A percentile compares a stretch with the other conserved stretches of the same genome.
These are phyloP conservation scores for Aspergillus sojae DNA, from an alignment of 2,329 filamentous ascomycete species.

Conservation along the genomic window DNA sequence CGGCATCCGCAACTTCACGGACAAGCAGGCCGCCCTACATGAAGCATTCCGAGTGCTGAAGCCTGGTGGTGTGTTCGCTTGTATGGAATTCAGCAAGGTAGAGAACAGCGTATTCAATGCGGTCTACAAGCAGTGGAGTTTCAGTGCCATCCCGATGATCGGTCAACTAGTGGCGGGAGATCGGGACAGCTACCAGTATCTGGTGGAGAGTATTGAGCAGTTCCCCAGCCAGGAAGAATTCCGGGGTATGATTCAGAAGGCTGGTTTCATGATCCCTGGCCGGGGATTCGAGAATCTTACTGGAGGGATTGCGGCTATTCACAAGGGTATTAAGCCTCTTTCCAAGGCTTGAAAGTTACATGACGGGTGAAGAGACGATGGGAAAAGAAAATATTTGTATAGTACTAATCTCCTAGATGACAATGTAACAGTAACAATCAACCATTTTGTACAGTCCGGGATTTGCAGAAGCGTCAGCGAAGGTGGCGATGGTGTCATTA, in stretches of 20 bases:
- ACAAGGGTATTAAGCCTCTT: conserved; percentile 87
- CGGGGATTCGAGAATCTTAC: conserved; percentile 88
- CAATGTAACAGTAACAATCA: conserved; percentile 12
- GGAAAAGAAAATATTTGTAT: background rate
- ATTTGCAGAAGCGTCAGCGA: conserved; percentile 16
- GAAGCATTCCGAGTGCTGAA: conserved; percentile 89
- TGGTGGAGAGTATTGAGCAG: conserved; percentile 94
- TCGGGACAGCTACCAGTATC: conserved; percentile 94
- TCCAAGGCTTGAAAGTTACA: conserved; percentile 5
- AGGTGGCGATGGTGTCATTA: conserved; percentile 23
- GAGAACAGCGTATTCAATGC: conserved; percentile 76
- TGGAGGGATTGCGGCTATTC: conserved; percentile 89
- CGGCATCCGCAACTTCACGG: conserved; percentile 94
- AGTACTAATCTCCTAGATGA: conserved; percentile 4
- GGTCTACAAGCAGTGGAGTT: conserved; percentile 94
- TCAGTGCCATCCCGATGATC: conserved; percentile 89
- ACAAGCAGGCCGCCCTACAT: conserved; percentile 78
- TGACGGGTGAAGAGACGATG: background rate
- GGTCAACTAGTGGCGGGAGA: conserved; percentile 94
- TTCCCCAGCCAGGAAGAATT: conserved; percentile 89
- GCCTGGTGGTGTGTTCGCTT: conserved; percentile 94
- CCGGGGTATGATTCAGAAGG: conserved; percentile 59
- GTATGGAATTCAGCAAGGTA: conserved; percentile 91
- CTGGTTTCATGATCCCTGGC: conserved; percentile 83
- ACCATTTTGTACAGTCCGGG: background rate